These are phyloP conservation scores for Acanthamoeba pearcei DNA, from an alignment of 208 protist genomes.

Conservation along the genomic window DNA sequence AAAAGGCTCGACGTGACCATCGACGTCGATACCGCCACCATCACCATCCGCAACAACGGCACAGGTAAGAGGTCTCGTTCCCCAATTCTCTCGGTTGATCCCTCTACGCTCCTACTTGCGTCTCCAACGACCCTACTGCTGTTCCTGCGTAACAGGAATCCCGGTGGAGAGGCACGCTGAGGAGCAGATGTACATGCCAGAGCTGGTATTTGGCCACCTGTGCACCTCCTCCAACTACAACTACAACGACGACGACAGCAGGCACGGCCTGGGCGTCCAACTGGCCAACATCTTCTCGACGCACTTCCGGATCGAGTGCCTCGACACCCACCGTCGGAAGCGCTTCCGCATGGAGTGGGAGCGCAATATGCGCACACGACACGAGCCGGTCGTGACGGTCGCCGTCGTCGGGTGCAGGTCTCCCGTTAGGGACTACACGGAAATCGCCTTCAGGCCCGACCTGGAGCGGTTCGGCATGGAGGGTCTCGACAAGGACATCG, in stretches of 20 bases:
- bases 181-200: conserved; percentile 98
- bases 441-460: conserved; percentile 93
- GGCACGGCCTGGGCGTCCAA: conserved; percentile 99
- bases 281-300: conserved; percentile 99
- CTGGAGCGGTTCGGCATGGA: conserved; percentile 97
- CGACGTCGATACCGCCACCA: conserved; percentile 92
- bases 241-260: conserved; percentile 98
- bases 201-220: conserved; percentile 99
- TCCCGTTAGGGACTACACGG: not conserved
- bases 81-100: too few relatives aligned
- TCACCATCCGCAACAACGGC: conserved; percentile 99
- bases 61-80: conserved; percentile 95
- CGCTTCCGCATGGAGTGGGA: conserved; percentile 81
- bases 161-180: conserved; percentile 97
- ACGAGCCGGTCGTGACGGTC: conserved; percentile 37
- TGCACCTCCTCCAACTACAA: conserved; percentile 96
- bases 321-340: conserved; percentile 88
- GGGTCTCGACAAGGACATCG: conserved; percentile 97
- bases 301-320: conserved; percentile 98
- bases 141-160: conserved; percentile 87
- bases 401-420: too few relatives aligned
- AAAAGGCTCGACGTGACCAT: conserved; percentile 94
- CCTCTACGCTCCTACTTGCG: too few relatives aligned
- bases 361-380: conserved; percentile 15
- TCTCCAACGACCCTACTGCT: too few relatives aligned